Evolutionary conservation across 2,329 filamentous ascomycete species (phyloP).

Genomic region (Lanzia echinophila): DNA sequence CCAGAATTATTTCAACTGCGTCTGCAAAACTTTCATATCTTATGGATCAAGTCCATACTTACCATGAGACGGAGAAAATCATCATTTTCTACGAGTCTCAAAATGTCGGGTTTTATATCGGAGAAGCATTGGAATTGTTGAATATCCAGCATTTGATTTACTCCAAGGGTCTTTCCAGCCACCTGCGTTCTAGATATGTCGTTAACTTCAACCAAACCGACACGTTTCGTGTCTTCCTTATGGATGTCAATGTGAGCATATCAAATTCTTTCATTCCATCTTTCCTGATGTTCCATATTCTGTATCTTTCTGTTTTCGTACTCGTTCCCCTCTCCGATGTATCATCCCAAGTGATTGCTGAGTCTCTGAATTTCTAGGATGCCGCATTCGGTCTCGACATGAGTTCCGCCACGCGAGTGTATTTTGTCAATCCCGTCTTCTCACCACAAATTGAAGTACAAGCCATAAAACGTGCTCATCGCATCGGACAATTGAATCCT

Average conservation of each 20-base stretch:
- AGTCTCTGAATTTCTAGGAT: too few species aligned
- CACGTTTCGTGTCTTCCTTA: slow-evolving; percentile 61
- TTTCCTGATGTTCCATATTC: too few species aligned
- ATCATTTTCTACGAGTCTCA: slow-evolving; percentile 89
- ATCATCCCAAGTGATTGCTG: too few species aligned
- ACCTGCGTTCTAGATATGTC: slow-evolving; percentile 67
- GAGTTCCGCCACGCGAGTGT: slow-evolving; percentile 73
- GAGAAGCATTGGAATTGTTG: slow-evolving; percentile 71
- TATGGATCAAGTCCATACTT: slow-evolving; percentile 60
- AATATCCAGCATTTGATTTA: slow-evolving; percentile 60
- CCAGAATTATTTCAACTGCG: slow-evolving; percentile 69
- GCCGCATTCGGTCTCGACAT: slow-evolving; percentile 86
- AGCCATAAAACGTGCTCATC: slow-evolving; percentile 81
- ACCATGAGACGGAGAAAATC: slow-evolving; percentile 73
- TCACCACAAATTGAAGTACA: slow-evolving; percentile 82
- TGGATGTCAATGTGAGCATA: too few species aligned
- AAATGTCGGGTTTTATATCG: slow-evolving; percentile 80
- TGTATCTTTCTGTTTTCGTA: too few species aligned
- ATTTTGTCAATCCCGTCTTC: slow-evolving; percentile 83
- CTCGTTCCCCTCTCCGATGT: too few species aligned
- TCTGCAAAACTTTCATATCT: slow-evolving; percentile 87
- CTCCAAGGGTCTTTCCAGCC: slow-evolving; percentile 52
- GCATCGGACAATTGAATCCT: slow-evolving; percentile 73
- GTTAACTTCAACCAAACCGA: slow-evolving; percentile 58
- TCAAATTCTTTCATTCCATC: too few species aligned